These are phyloP conservation scores for Bombardia bombarda DNA, from an alignment of 495 filamentous ascomycete genomes.

Conservation along the genomic window DNA sequence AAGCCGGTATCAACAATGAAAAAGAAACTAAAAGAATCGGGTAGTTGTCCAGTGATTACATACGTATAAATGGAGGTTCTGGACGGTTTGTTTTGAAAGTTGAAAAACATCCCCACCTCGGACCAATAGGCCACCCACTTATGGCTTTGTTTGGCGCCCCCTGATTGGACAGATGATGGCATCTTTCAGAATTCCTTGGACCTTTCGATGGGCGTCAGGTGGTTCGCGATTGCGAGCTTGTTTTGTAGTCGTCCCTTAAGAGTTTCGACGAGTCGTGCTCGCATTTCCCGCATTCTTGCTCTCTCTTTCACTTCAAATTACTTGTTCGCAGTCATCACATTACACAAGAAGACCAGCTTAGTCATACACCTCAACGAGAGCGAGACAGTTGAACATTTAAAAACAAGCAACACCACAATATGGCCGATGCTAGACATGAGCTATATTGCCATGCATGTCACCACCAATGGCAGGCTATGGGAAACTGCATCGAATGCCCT, in stretches of 20 bases:
- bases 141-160: too few species aligned
- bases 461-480: conserved; percentile 13
- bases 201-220: background rate
- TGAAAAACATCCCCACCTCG: too few species aligned
- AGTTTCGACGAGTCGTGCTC: background rate
- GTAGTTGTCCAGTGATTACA: too few species aligned
- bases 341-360: background rate
- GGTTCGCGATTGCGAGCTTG: background rate
- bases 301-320: background rate
- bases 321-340: background rate
- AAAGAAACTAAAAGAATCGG: too few species aligned
- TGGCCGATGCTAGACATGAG: conserved; percentile 6
- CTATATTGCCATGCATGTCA: conserved; percentile 23
- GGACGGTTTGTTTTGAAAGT: too few species aligned
- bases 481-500: conserved; percentile 17
- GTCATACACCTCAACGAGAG: too few species aligned
- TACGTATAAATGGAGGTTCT: too few species aligned
- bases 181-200: conserved; percentile 11
- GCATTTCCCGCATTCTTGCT: background rate
- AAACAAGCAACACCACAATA: background rate
- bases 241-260: background rate
- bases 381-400: background rate
- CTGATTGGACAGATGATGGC: conserved; percentile 6
- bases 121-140: too few species aligned
- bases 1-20: too few species aligned